Conservation (phyloP, 371 early-diverging fungal genomes). For the Apophysomyces elegans region DNA sequence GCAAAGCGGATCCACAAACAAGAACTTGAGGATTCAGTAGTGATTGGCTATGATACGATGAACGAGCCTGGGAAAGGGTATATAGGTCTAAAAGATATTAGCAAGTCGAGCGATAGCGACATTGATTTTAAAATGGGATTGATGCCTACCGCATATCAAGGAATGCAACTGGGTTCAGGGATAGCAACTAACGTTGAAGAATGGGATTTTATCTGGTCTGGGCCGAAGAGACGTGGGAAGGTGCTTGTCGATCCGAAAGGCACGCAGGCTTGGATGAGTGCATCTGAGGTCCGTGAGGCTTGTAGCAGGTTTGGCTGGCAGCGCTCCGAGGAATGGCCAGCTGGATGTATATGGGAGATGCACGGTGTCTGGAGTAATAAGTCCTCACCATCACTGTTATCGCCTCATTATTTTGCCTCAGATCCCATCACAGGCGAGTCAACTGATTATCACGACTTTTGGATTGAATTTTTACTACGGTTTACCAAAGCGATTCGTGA, state of each 20-base stretch:
- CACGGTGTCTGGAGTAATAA: slow-evolving; percentile 71
- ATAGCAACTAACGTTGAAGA: slow-evolving; percentile 54
- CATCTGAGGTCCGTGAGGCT: slow-evolving; percentile 35
- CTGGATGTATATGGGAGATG: slow-evolving; percentile 70
- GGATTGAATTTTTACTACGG: slow-evolving; percentile 57
- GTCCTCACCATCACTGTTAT: slow-evolving; percentile 29
- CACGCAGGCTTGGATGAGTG: slow-evolving; percentile 57
- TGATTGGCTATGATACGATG: slow-evolving; percentile 76
- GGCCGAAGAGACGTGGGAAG: slow-evolving; percentile 52
- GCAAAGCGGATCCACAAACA: slow-evolving; percentile 48
- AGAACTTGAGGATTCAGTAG: slow-evolving; percentile 57
- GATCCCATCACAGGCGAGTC: slow-evolving; percentile 50
- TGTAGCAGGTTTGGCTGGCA: slow-evolving; percentile 54
- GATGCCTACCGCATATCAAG: slow-evolving; percentile 68
- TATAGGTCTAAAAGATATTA: slow-evolving; percentile 54
- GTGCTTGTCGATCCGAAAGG: slow-evolving; percentile 54
- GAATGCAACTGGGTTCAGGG: slow-evolving; percentile 69
- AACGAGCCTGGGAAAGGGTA: slow-evolving; percentile 79
- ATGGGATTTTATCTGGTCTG: slow-evolving; percentile 64
- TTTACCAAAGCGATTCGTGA: slow-evolving; percentile 50
- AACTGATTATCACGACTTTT: slow-evolving; percentile 54
- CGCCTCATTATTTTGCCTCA: slow-evolving; percentile 61
- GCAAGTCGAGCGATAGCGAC: slow-evolving; percentile 45
- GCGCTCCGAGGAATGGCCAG: slow-evolving; percentile 41
- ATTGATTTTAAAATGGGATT: slow-evolving; percentile 60